These are phyloP conservation scores for Cladosporium colombiae DNA, from an alignment of 2,329 filamentous ascomycete genomes.

Conservation along the genomic window DNA sequence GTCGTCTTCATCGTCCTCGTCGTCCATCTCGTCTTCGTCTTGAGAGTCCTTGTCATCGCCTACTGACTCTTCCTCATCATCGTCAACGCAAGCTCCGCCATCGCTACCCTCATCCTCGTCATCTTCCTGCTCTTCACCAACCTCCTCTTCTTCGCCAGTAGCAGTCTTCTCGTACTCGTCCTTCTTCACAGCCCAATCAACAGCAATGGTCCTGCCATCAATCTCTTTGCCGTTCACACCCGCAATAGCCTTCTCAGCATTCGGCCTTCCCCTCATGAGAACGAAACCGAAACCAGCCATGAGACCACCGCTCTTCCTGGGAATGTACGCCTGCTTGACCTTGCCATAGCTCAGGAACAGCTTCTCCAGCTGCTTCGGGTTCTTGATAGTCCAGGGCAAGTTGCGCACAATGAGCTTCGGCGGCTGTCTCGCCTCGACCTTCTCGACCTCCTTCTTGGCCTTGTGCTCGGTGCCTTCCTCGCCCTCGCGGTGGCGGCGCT, in stretches of 20 bases:
- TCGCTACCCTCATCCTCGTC: constrained; percentile 41
- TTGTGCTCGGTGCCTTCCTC: constrained; percentile 55
- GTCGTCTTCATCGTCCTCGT: constrained; percentile 42
- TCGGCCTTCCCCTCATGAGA: constrained; percentile 81
- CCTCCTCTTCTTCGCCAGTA: constrained; percentile 33
- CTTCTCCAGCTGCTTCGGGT: constrained; percentile 72
- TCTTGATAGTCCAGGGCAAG: constrained; percentile 93
- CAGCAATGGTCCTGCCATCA: constrained; percentile 83
- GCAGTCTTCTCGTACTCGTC: constrained; percentile 63
- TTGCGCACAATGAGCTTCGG: constrained; percentile 91
- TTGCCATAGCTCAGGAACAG: constrained; percentile 89
- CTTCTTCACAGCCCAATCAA: constrained; percentile 97
- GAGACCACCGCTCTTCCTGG: constrained; percentile 67
- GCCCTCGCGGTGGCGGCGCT: constrained; percentile 72
- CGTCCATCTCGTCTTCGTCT: constrained; percentile 44
- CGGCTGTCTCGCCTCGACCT: constrained; percentile 65
- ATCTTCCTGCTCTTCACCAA: constrained; percentile 38
- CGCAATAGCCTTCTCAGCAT: constrained; percentile 85
- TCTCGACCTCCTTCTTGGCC: constrained; percentile 64
- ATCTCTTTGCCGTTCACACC: constrained; percentile 86
- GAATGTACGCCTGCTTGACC: constrained; percentile 82
- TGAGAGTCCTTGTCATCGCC: constrained; percentile 43
- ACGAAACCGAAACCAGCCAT: constrained; percentile 92
- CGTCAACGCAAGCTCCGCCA: constrained; percentile 26
- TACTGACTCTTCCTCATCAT: constrained; percentile 41